A percentile compares a stretch with the other conserved stretches of the same genome.
Evolutionary conservation across 495 filamentous ascomycete species (phyloP).

Genomic region (Cryomyces antarcticus): DNA sequence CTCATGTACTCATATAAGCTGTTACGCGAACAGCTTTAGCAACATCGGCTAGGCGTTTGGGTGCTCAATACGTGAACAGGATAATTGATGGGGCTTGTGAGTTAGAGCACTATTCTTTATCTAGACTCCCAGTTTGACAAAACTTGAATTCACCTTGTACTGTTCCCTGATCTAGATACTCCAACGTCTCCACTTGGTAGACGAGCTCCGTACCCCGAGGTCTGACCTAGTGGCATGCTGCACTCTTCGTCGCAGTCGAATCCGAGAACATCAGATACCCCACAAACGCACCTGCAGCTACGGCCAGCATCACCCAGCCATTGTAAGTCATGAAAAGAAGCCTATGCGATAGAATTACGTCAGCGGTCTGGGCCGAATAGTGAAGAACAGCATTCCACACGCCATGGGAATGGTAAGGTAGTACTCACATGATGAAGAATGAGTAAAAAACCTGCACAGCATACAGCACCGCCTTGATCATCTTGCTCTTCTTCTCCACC

Average conservation of each 20-base stretch:
- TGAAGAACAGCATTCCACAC: neutral
- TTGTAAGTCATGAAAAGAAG: conserved; percentile 99
- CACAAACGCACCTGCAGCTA: conserved; percentile 71
- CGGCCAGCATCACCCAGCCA: conserved; percentile 85
- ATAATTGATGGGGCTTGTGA: no score
- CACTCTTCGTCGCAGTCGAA: conserved; percentile 53
- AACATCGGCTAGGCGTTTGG: no score
- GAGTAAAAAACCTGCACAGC: conserved; percentile 93
- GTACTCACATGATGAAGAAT: conserved; percentile 95
- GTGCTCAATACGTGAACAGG: no score
- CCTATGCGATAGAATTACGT: conserved; percentile 28
- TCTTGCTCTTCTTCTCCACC: conserved; percentile 35
- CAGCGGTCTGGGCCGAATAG: neutral
- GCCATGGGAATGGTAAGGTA: neutral
- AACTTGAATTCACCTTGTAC: neutral
- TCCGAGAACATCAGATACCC: conserved; percentile 62
- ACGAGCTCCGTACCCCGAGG: neutral
- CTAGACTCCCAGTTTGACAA: neutral
- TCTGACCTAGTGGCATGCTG: conserved; percentile 58
- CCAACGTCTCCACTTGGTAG: neutral
- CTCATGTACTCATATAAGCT: no score
- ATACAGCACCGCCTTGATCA: conserved; percentile 67
- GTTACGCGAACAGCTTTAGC: no score
- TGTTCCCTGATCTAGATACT: neutral
- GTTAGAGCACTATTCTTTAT: no score